Evolutionary conservation across 345 rosid species (phyloP).

Genomic region (Bruguiera parviflora): DNA sequence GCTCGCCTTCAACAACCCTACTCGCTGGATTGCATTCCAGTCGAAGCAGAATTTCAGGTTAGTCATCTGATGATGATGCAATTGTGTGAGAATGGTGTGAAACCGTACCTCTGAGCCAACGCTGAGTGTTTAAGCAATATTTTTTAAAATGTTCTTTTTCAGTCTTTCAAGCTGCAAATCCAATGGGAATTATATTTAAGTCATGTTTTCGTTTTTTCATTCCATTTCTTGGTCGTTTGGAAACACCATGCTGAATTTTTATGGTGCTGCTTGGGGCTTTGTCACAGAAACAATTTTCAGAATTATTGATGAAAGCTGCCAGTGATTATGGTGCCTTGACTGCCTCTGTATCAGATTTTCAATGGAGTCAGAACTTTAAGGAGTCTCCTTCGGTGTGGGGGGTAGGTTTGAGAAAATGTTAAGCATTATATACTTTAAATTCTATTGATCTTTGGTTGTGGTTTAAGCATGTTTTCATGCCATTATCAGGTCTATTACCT

Average conservation of each 20-base stretch:
- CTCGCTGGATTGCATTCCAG: constrained; percentile 97
- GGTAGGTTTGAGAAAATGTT: constrained; percentile 39
- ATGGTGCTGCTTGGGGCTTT: constrained; percentile 1
- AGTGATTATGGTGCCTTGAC: constrained; percentile 95
- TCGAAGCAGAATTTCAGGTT: constrained; percentile 99
- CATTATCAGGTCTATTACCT: neutral
- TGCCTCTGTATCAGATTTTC: constrained; percentile 85
- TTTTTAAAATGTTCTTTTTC: no score
- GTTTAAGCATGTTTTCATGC: neutral
- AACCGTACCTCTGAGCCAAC: no score
- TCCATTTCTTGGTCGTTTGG: neutral
- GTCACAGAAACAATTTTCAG: constrained; percentile 93
- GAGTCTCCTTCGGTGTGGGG: constrained; percentile 99
- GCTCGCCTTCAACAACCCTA: constrained; percentile 99
- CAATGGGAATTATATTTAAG: no score
- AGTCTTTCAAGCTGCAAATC: no score
- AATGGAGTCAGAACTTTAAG: constrained; percentile 97
- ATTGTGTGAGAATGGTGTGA: neutral
- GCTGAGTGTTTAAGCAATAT: no score
- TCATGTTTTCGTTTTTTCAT: neutral
- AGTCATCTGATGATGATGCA: constrained; percentile 11
- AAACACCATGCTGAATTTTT: neutral
- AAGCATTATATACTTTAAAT: neutral
- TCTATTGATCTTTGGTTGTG: neutral
- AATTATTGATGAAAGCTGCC: constrained; percentile 93